Conservation (phyloP, 805 yeast species). For the Nakazawaea peltata region DNA sequence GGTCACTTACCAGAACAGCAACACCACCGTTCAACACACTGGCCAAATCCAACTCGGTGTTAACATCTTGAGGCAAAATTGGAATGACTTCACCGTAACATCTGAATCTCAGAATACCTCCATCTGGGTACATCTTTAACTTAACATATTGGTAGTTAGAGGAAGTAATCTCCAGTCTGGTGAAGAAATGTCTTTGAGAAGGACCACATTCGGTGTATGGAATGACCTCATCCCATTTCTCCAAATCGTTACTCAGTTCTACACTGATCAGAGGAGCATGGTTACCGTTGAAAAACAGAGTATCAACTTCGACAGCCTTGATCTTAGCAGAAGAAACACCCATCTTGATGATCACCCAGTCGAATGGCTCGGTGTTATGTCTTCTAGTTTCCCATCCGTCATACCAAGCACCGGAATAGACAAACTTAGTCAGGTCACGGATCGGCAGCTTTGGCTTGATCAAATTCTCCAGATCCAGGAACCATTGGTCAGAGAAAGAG, state of each 20-base stretch:
- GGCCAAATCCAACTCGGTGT: constrained; percentile 61
- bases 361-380: constrained; percentile 78
- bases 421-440: constrained; percentile 72
- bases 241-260: constrained; percentile 48
- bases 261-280: constrained; percentile 89
- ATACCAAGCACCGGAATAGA: constrained; percentile 91
- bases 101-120: constrained; percentile 94
- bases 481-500: constrained; percentile 82
- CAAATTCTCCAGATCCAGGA: constrained; percentile 85
- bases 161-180: constrained; percentile 49
- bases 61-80: constrained; percentile 41
- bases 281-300: constrained; percentile 91
- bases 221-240: constrained; percentile 64
- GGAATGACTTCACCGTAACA: constrained; percentile 80
- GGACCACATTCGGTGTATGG: constrained; percentile 82
- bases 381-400: constrained; percentile 99
- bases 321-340: constrained; percentile 80
- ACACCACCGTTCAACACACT: constrained; percentile 84
- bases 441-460: constrained; percentile 76
- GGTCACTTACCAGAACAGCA: constrained; percentile 76
- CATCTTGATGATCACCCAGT: constrained; percentile 77
- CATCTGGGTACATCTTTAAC: constrained; percentile 93
- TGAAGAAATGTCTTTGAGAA: constrained; percentile 74
- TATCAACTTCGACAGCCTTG: constrained; percentile 83
- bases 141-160: constrained; percentile 69